phyloP scores from a whole-genome alignment of 2,329 filamentous ascomycete species.

The Fusarium succisae region DNA sequence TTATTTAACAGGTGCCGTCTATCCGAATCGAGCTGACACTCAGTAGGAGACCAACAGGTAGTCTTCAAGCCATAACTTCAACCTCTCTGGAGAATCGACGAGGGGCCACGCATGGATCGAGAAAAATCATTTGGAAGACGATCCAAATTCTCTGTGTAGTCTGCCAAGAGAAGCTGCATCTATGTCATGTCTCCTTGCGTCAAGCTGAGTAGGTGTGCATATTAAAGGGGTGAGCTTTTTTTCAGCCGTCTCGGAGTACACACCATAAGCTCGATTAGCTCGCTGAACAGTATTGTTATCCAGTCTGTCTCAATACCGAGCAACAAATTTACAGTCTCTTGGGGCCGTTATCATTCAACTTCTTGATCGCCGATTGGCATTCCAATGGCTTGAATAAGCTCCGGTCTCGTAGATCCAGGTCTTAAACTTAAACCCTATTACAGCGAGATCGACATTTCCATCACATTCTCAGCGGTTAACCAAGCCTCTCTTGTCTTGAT shows the following conservation, averaged over 20 bases:
- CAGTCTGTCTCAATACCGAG: neutral
- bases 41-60: too few species aligned
- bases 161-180: neutral
- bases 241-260: neutral
- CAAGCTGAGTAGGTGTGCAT: neutral
- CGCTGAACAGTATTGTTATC: neutral
- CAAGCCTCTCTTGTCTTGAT: neutral
- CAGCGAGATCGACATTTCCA: neutral
- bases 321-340: accelerated
- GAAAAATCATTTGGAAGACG: too few species aligned
- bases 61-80: neutral
- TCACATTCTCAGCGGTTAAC: neutral
- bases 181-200: neutral
- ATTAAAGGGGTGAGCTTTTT: neutral
- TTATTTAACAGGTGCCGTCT: accelerated
- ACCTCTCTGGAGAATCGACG: neutral
- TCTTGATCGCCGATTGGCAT: neutral
- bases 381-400: neutral
- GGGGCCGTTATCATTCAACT: neutral
- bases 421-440: neutral
- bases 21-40: neutral
- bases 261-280: neutral
- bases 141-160: accelerated
- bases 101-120: neutral
- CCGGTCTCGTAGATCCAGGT: neutral